These are phyloP conservation scores for Neurospora discreta DNA, from an alignment of 495 filamentous ascomycete genomes.

Conservation along the genomic window DNA sequence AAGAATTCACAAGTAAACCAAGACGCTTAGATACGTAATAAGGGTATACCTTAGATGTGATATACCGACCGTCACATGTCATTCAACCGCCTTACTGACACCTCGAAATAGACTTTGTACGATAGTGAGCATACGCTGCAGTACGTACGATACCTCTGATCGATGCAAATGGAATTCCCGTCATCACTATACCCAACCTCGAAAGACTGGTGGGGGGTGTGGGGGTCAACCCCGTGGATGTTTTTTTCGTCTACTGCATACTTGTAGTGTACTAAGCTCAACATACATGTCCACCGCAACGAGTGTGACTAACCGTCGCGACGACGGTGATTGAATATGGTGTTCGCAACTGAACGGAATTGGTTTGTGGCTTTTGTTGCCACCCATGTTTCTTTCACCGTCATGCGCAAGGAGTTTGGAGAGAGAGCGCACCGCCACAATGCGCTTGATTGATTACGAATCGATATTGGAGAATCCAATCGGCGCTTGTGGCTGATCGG, in stretches of 20 bases:
- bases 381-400: not conserved
- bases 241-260: not conserved
- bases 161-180: not conserved
- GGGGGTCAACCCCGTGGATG: not conserved
- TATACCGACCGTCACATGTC: too few relatives aligned
- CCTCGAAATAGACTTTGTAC: not conserved
- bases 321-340: not conserved
- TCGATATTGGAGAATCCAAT: not conserved
- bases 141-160: not conserved
- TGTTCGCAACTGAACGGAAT: not conserved
- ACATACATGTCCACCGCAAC: not conserved
- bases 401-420: not conserved
- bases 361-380: not conserved
- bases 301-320: not conserved
- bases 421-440: not conserved
- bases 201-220: not conserved
- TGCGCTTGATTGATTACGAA: not conserved
- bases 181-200: not conserved
- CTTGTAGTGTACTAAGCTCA: not conserved
- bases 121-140: not conserved
- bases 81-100: not conserved
- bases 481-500: not conserved
- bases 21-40: too few relatives aligned
- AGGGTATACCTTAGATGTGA: too few relatives aligned
- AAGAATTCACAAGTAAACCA: too few relatives aligned